phyloP scores from a whole-genome alignment of 495 filamentous ascomycete genomes.

The Aspergillus incahuasiensis region DNA sequence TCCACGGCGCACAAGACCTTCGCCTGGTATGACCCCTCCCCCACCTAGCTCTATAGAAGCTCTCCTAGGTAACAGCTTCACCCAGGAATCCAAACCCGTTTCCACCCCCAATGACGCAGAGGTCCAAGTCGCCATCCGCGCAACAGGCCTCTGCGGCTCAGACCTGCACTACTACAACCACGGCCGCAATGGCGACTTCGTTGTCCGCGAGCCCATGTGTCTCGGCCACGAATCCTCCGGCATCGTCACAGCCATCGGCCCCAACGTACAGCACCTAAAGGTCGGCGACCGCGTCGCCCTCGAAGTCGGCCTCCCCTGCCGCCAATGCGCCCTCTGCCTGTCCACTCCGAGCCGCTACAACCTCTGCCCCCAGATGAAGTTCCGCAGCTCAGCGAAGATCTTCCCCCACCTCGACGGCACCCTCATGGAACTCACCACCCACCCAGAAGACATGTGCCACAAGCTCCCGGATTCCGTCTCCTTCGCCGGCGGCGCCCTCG shows the following conservation, averaged over 20 bases:
- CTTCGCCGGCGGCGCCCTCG: conserved; percentile 65
- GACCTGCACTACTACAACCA: conserved; percentile 84
- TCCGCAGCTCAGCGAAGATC: conserved; percentile 72
- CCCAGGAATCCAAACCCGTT: conserved; percentile 42
- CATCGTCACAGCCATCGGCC: conserved; percentile 59
- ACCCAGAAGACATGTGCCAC: conserved; percentile 53
- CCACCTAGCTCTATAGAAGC: neutral
- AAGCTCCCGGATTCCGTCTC: conserved; percentile 61
- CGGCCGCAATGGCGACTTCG: conserved; percentile 78
- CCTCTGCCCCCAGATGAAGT: conserved; percentile 75
- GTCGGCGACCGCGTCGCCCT: conserved; percentile 73
- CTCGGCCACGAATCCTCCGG: conserved; percentile 80
- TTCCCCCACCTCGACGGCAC: conserved; percentile 81
- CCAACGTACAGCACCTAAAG: conserved; percentile 33
- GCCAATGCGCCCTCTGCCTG: conserved; percentile 58
- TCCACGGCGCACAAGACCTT: conserved; percentile 65
- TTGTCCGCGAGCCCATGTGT: conserved; percentile 64
- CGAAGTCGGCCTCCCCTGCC: conserved; percentile 80
- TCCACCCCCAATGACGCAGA: conserved; percentile 47
- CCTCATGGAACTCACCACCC: conserved; percentile 72
- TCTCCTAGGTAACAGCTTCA: neutral
- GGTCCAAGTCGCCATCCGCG: conserved; percentile 68
- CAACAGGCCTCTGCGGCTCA: conserved; percentile 78
- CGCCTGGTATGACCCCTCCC: conserved; percentile 48
- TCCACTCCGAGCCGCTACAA: conserved; percentile 66